Percentiles rank a stretch among this genome's conserved stretches.
Evolutionary conservation across 495 filamentous ascomycete genomes (phyloP).

Genomic region (Hypomontagnella submonticulosa): DNA sequence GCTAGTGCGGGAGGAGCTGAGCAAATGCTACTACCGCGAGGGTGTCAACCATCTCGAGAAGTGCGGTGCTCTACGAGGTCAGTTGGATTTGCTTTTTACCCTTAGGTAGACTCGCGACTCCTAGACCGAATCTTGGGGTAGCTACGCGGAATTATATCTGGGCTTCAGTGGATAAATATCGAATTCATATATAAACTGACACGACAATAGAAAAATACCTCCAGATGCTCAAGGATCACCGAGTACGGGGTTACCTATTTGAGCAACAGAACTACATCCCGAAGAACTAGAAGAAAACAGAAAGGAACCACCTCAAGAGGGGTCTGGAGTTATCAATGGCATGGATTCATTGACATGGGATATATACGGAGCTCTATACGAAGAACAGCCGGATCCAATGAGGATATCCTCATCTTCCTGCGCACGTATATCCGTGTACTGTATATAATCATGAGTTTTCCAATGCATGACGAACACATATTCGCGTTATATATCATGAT

Average conservation of each 20-base stretch:
- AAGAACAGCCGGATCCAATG: constrained; percentile 7
- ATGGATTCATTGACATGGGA: constrained; percentile 2
- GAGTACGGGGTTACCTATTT: constrained; percentile 89
- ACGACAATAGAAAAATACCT: constrained; percentile 83
- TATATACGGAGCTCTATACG: constrained; percentile 18
- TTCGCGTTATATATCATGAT: background rate
- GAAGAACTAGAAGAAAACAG: constrained; percentile 52
- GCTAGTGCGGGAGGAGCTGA: constrained; percentile 90
- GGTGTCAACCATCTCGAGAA: constrained; percentile 98
- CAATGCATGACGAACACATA: background rate
- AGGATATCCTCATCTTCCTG: background rate
- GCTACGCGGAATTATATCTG: background rate
- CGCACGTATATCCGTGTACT: constrained; percentile 8
- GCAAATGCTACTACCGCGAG: constrained; percentile 94
- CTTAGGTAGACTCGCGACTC: background rate
- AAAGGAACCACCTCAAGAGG: background rate
- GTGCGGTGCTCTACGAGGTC: constrained; percentile 90
- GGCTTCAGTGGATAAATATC: background rate
- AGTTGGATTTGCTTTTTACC: constrained; percentile 50
- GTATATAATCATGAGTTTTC: constrained; percentile 21
- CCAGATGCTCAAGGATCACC: constrained; percentile 83
- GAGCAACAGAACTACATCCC: constrained; percentile 88
- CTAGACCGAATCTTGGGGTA: constrained; percentile 10
- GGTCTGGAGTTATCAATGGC: constrained; percentile 4
- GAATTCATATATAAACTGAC: constrained; percentile 28